Base-by-base conservation (phyloP, 2,329 filamentous ascomycete species). In the Lachnum nothofagi region DNA sequence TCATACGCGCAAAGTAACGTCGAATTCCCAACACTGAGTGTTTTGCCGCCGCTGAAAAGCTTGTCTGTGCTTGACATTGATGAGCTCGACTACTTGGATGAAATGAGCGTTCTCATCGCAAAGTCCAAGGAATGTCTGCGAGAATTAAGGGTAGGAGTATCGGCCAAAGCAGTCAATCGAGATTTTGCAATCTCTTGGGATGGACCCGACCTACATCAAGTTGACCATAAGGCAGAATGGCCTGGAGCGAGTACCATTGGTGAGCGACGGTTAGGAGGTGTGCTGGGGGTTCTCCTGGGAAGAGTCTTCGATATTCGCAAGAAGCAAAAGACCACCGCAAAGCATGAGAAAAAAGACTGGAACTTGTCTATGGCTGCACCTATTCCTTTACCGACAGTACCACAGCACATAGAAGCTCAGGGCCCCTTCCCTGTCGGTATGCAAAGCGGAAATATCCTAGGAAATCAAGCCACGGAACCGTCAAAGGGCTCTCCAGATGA, bases 51-150 rank as follows among this genome's bases (percentile, higher is more conserved):
- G 0, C 67, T 93, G 44, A 86, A 82, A 65, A 88, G 83, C 57
- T 67, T 93, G 50, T 86, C 79, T 43, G 88, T 91, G 1, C 72
- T 93, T 35, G 85, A 93, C 58, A 86, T 93, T 51, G 88, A 93
- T 60, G 86, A 91, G 63, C 68, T 88, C n/a, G 78, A 83, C 23
- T 93, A 93, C 64, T 69, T 91, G 31, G 87, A 91, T 62, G 88
- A 93, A 68, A 85, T 93, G 79, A 84, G 85, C 46, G 73, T 88
- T 35, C 74, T 93, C 10, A 81, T 93, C 52, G 83, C 85, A 52
- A 79, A 82, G 20, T 91, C 87, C 10, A 74, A 80, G 50, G 72
- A 76, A 53, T 75, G 75, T 35, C 70, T 93, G 14, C 76, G 78
- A 24, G 88, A 91, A 65, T 72, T 94, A 27, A 77, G 86, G 37